Evolutionary conservation across 306 rosid genomes (phyloP), one percentile per base, ranked within the genome.

Genomic region (Oemleria cerasiformis): DNA sequence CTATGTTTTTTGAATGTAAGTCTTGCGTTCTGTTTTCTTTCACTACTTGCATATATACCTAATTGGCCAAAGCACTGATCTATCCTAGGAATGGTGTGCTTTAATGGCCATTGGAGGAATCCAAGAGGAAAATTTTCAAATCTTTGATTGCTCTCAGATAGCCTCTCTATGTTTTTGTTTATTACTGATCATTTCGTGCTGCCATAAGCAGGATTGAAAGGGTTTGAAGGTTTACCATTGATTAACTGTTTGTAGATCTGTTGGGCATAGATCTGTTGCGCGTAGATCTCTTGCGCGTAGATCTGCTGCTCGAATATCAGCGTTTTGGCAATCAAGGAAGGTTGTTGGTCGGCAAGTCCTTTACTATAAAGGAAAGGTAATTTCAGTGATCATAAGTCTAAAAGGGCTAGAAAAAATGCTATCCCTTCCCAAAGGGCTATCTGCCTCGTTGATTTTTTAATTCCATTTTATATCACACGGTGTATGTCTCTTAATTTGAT

Each of bases 11-110:
- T 63, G 65, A 56, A 30, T 30, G 60, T 23, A 51, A 44, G 21
- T 45, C 60, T 77, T 77, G 57, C 47, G 47, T 44, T 57, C 8
- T 39, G 20, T 55, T 13, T 63, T 68, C 17, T 44, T n/a, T 54
- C 25, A 42, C 40, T 25, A 23, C 65, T 65, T 7, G 13, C 41
- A 15, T 30, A 30, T 1, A 30, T 30, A 30, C 36, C 36, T 30
- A 30, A 30, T 30, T 30, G 36, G 36, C 36, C 4, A 30, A 30
- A 30, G 36, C 36, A 30, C 53, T 2, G 38, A 38, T 64, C 53
- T 2, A 36, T 45, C 4, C 65, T 19, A 60, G 48, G 39, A 21
- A 25, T 65, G 42, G 60, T 5, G 8, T 20, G 45, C 30, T 40
- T 4, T 13, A 51, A 62, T 76, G 69, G 65, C 48, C 19, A 30